A percentile compares a stretch with the other conserved stretches of the same genome.
These are phyloP conservation scores for Xanthoceras sorbifolium DNA, from an alignment of 345 rosid genomes.

Conservation along the genomic window DNA sequence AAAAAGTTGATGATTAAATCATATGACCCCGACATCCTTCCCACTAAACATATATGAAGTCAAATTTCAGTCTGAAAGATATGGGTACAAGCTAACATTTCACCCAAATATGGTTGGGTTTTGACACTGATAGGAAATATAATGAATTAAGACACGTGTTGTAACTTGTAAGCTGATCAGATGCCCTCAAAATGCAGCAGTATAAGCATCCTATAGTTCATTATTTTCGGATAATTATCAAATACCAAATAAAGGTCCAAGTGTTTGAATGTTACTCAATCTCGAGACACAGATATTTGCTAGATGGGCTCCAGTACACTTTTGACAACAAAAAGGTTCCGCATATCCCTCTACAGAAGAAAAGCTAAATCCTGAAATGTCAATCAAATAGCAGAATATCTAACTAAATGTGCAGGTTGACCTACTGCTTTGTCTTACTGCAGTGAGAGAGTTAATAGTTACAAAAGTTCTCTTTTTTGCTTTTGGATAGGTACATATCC, in stretches of 20 bases:
- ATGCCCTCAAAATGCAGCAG: not conserved
- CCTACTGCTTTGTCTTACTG: not conserved
- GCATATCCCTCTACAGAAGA: not conserved
- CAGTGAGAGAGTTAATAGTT: not conserved
- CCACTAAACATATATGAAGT: not conserved
- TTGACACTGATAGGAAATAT: not conserved
- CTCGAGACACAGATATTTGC: not conserved
- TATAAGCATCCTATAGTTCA: not conserved
- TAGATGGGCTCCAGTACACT: not conserved
- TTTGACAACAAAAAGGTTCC: not conserved
- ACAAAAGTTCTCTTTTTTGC: not conserved
- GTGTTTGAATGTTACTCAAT: not conserved
- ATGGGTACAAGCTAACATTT: not conserved
- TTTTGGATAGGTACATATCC: not conserved
- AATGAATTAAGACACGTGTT: not conserved
- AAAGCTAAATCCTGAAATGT: not conserved
- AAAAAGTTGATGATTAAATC: not conserved
- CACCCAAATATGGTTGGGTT: not conserved
- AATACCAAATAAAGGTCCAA: not conserved
- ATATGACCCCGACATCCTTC: not conserved
- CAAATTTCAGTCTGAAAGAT: not conserved
- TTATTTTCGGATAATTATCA: not conserved
- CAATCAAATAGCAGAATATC: not conserved
- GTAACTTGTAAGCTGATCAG: not conserved
- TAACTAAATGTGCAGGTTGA: not conserved